A percentile compares a stretch with the other conserved stretches of the same genome.
These are phyloP conservation scores for Furcasterigmium furcatum DNA, from an alignment of 2,329 filamentous ascomycete genomes.

Conservation along the genomic window DNA sequence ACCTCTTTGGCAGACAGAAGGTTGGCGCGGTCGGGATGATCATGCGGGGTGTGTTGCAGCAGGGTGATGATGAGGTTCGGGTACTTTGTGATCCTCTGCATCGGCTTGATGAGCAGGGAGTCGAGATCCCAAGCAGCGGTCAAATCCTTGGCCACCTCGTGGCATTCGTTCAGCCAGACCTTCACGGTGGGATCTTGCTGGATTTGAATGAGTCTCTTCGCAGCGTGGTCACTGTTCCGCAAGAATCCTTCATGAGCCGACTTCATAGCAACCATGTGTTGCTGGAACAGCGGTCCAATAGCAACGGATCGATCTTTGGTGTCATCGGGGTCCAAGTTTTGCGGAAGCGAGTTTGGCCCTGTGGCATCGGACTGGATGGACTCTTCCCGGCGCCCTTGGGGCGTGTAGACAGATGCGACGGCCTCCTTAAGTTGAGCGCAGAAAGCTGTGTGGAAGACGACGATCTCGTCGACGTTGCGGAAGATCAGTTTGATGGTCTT, in stretches of 20 bases:
- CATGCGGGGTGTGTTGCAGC: constrained; percentile 71
- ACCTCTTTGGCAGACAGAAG: constrained; percentile 52
- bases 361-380: constrained; percentile 35
- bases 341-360: constrained; percentile 8
- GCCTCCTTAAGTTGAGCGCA: constrained; percentile 78
- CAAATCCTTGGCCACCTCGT: constrained; percentile 85
- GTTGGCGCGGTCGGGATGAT: constrained; percentile 76
- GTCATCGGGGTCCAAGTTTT: constrained; percentile 39
- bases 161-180: constrained; percentile 93
- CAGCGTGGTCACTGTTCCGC: constrained; percentile 60
- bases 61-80: constrained; percentile 81
- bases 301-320: constrained; percentile 48
- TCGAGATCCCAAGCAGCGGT: constrained; percentile 94
- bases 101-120: constrained; percentile 94
- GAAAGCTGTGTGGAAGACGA: constrained; percentile 79
- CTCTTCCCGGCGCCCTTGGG: constrained; percentile 46
- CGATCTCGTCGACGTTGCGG: constrained; percentile 87
- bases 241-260: constrained; percentile 58
- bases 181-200: constrained; percentile 61
- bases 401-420: constrained; percentile 74
- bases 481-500: constrained; percentile 90
- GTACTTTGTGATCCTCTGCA: constrained; percentile 92
- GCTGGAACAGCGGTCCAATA: constrained; percentile 51
- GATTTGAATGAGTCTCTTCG: constrained; percentile 58
- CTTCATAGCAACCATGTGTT: constrained; percentile 59